Conservation (phyloP, 495 filamentous ascomycete genomes). For the Penicillium parvum region DNA sequence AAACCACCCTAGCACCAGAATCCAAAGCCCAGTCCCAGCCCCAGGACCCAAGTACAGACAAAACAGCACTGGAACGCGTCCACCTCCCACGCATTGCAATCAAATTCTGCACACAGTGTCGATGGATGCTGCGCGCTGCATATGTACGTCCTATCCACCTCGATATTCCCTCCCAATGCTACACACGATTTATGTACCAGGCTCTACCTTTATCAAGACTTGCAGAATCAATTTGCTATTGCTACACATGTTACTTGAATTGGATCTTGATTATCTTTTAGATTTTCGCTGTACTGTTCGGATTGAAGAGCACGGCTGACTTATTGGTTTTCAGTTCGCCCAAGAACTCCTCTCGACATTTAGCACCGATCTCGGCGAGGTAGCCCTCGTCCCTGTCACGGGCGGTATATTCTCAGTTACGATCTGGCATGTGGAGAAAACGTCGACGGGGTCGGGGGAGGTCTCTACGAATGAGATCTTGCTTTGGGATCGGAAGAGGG, state of each 20-base stretch:
- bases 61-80: constrained; percentile 18
- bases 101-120: constrained; percentile 78
- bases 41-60: constrained; percentile 4
- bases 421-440: constrained; percentile 41
- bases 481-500: constrained; percentile 84
- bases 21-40: constrained; percentile 1
- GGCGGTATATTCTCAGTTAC: constrained; percentile 79
- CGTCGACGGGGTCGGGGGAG: neutral
- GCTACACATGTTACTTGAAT: too few species aligned
- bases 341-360: constrained; percentile 99
- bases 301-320: too few species aligned
- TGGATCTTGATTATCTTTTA: too few species aligned
- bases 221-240: too few species aligned
- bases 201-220: too few species aligned
- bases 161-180: neutral
- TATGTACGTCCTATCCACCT: constrained; percentile 53
- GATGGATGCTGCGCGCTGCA: constrained; percentile 86
- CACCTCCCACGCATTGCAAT: constrained; percentile 66
- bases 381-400: constrained; percentile 80
- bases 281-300: too few species aligned
- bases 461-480: constrained; percentile 37
- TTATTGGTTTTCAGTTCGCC: constrained; percentile 57
- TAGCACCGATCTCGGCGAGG: constrained; percentile 76
- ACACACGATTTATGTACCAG: too few species aligned
- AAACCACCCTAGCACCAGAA: constrained; percentile 1